A percentile compares a stretch with the other conserved stretches of the same genome.
Conservation (phyloP, 176 grass and related monocot genomes). For the Eleusine indica region DNA sequence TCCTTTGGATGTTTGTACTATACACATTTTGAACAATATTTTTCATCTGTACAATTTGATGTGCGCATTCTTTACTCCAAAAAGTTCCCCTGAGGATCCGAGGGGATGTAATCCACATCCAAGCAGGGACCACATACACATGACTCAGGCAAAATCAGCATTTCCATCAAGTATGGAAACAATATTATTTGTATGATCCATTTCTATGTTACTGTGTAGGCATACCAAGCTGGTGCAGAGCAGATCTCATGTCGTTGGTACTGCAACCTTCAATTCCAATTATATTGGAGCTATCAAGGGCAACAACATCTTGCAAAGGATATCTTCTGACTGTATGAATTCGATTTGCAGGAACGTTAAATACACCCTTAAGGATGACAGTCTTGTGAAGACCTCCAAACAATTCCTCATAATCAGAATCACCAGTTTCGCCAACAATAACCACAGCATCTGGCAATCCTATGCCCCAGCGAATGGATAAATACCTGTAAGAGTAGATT, state of each 20-base stretch:
- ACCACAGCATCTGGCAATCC: slow-evolving; percentile 65
- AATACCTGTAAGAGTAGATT: slow-evolving; percentile 57
- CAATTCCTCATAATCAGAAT: slow-evolving; percentile 86
- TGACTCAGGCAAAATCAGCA: slow-evolving; percentile 48
- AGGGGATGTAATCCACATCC: slow-evolving; percentile 36
- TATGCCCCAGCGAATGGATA: slow-evolving; percentile 86
- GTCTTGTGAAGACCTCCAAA: slow-evolving; percentile 86
- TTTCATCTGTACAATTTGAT: slow-evolving; percentile 1
- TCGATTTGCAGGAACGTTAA: slow-evolving; percentile 68
- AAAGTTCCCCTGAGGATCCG: slow-evolving; percentile 3
- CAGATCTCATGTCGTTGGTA: slow-evolving; percentile 52
- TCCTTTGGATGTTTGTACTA: slow-evolving; percentile 8
- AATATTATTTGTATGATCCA: slow-evolving; percentile 5
- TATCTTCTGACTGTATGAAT: slow-evolving; percentile 68
- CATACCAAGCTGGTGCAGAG: slow-evolving; percentile 57
- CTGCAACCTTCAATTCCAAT: slow-evolving; percentile 58
- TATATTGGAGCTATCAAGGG: slow-evolving; percentile 77
- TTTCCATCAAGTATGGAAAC: slow-evolving; percentile 49
- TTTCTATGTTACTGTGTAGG: slow-evolving; percentile 39
- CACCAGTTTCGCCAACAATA: slow-evolving; percentile 80
- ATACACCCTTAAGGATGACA: slow-evolving; percentile 73
- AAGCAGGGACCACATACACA: not conserved
- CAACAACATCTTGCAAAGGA: slow-evolving; percentile 78
- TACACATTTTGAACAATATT: slow-evolving; percentile 20
- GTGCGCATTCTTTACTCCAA: slow-evolving; percentile 11